Evolutionary conservation across 352 stramenopile genomes (phyloP).

Genomic region (Phytophthora sp.): DNA sequence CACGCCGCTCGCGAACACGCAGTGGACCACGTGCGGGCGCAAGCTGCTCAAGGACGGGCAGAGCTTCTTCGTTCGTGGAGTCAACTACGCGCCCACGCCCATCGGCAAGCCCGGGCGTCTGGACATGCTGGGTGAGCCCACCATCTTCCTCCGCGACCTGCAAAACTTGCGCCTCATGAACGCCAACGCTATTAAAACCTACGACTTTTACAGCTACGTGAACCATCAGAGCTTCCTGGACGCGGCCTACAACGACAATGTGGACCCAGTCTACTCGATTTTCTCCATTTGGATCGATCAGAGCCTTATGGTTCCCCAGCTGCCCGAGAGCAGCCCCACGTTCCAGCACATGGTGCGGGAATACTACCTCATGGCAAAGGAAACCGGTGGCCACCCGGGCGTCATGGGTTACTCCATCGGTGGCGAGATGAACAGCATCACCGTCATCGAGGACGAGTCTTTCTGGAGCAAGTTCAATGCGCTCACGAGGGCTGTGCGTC

Average conservation of each 20-base stretch:
- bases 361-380: conserved; percentile 70
- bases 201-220: conserved; percentile 64
- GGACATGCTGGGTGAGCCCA: conserved; percentile 61
- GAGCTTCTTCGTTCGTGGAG: conserved; percentile 73
- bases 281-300: conserved; percentile 84
- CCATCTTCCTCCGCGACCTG: conserved; percentile 68
- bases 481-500: conserved; percentile 57
- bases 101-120: conserved; percentile 58
- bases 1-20: conserved; percentile 41
- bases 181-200: conserved; percentile 76
- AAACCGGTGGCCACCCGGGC: conserved; percentile 52
- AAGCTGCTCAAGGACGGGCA: conserved; percentile 64
- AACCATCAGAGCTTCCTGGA: conserved; percentile 64
- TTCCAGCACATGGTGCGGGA: conserved; percentile 60
- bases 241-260: conserved; percentile 63
- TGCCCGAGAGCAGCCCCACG: conserved; percentile 30
- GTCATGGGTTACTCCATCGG: conserved; percentile 80
- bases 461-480: conserved; percentile 74
- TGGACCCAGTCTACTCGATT: conserved; percentile 65
- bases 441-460: conserved; percentile 48
- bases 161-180: conserved; percentile 75
- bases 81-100: conserved; percentile 77
- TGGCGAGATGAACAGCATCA: conserved; percentile 79
- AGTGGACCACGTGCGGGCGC: conserved; percentile 64
- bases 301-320: conserved; percentile 46